phyloP scores from a whole-genome alignment of 495 filamentous ascomycete genomes.

The Barbatosphaeria neglecta region DNA sequence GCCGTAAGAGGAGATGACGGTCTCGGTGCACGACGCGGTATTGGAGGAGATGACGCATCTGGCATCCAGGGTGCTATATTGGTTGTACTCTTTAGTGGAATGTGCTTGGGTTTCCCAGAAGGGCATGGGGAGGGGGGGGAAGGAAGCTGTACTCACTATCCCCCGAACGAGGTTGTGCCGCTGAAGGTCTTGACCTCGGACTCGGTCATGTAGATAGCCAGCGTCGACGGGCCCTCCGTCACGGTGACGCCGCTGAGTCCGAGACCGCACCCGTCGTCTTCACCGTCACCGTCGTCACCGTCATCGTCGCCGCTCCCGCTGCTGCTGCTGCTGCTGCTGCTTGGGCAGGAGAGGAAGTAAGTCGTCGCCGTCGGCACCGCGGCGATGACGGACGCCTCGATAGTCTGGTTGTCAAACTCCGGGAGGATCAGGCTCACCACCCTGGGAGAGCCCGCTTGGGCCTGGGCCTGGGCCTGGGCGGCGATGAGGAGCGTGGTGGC shows the following conservation, averaged over 20 bases:
- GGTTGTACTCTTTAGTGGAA: too few species aligned
- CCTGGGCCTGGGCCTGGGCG: slow-evolving; percentile 18
- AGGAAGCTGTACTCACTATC: neutral
- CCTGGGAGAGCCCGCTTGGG: slow-evolving; percentile 13
- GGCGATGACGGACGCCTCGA: slow-evolving; percentile 30
- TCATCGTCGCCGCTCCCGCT: slow-evolving; percentile 13
- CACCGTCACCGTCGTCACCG: slow-evolving; percentile 13
- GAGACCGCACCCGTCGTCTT: slow-evolving; percentile 21
- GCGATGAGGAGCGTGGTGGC: slow-evolving; percentile 10
- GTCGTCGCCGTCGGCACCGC: slow-evolving; percentile 27
- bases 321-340: too few species aligned
- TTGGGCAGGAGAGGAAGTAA: slow-evolving; percentile 28
- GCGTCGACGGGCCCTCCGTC: slow-evolving; percentile 16
- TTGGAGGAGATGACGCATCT: neutral
- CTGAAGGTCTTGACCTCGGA: neutral
- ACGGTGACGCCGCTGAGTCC: slow-evolving; percentile 19
- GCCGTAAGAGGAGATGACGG: neutral
- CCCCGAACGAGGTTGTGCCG: neutral
- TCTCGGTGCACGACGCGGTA: neutral
- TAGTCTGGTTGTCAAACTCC: slow-evolving; percentile 18
- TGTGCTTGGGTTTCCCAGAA: too few species aligned
- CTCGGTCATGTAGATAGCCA: slow-evolving; percentile 10
- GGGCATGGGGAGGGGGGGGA: too few species aligned
- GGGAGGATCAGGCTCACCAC: slow-evolving; percentile 26
- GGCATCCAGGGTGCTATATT: neutral